phyloP scores from a whole-genome alignment of 768 basidiomycete species.

The Tulasnella sp. region DNA sequence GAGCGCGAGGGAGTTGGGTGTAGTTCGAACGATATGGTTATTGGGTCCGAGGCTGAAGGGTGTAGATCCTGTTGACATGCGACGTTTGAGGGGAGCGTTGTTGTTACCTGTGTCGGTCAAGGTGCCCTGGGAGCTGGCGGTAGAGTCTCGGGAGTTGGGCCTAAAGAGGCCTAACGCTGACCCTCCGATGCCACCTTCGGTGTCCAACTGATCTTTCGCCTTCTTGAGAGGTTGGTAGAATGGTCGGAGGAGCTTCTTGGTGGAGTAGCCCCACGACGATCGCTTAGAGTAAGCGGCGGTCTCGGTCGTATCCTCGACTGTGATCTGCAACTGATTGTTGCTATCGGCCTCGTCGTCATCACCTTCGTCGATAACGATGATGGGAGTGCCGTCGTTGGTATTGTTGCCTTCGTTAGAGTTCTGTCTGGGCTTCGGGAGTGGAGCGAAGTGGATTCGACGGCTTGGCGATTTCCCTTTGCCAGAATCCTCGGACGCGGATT shows the following conservation, averaged over 20 bases:
- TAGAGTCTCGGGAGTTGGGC: constrained; percentile 24
- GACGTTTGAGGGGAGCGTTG: constrained; percentile 3
- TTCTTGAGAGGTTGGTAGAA: constrained; percentile 23
- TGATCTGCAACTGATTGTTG: constrained; percentile 11
- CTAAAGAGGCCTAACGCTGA: constrained; percentile 26
- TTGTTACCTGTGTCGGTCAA: constrained; percentile 6
- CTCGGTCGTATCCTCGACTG: neutral
- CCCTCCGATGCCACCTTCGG: neutral
- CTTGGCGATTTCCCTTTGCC: neutral
- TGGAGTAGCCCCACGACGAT: constrained; percentile 9
- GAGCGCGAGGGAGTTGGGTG: constrained; percentile 24
- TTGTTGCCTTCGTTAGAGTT: constrained; percentile 31
- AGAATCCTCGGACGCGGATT: constrained; percentile 3
- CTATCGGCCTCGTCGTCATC: constrained; percentile 16
- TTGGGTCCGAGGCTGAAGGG: neutral
- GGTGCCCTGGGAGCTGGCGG: constrained; percentile 25
- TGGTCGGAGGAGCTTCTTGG: constrained; percentile 32
- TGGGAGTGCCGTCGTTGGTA: constrained; percentile 25
- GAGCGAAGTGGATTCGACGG: constrained; percentile 64
- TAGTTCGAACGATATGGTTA: constrained; percentile 25
- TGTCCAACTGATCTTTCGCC: neutral
- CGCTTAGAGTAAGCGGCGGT: neutral
- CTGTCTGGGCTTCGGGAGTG: constrained; percentile 61
- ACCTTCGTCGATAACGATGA: constrained; percentile 33
- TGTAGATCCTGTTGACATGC: constrained; percentile 16